phyloP scores from a whole-genome alignment of 1,284 basidiomycete species.

The Chalciporus sp. region DNA sequence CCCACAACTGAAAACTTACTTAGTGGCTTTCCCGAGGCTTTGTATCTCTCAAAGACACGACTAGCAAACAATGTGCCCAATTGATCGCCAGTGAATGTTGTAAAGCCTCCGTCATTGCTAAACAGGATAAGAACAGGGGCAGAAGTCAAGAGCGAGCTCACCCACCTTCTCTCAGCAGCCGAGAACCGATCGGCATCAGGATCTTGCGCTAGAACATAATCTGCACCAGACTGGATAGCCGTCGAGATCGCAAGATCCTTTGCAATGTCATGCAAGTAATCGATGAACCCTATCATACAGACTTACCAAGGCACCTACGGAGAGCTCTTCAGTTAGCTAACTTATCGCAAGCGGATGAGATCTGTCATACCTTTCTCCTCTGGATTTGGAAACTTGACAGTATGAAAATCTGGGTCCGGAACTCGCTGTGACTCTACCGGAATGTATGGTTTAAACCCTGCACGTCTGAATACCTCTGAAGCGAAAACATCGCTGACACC shows the following conservation, averaged over 20 bases:
- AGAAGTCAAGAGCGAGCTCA: conserved; percentile 28
- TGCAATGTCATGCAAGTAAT: conserved; percentile 4
- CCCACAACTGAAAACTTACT: conserved; percentile 26
- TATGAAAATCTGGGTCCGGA: conserved; percentile 83
- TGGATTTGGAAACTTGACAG: conserved; percentile 83
- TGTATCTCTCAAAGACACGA: conserved; percentile 60
- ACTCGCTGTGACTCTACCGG: conserved; percentile 64
- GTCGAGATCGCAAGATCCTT: conserved; percentile 71
- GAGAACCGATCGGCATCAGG: conserved; percentile 84
- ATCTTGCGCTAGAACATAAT: conserved; percentile 81
- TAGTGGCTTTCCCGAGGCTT: conserved; percentile 58
- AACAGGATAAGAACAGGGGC: neutral
- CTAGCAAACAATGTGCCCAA: conserved; percentile 77
- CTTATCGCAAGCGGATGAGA: neutral
- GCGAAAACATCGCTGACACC: conserved; percentile 76
- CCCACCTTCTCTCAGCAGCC: conserved; percentile 68
- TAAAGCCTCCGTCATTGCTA: conserved; percentile 63
- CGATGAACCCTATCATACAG: neutral
- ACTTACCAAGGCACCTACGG: conserved; percentile 57
- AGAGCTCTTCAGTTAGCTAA: conserved; percentile 10
- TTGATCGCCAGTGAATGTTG: conserved; percentile 82
- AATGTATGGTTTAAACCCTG: conserved; percentile 59
- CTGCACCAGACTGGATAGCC: conserved; percentile 52
- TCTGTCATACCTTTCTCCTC: conserved; percentile 72
- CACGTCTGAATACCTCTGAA: conserved; percentile 54